Evolutionary conservation across 495 filamentous ascomycete species (phyloP).

Genomic region (Aspergillus asperescens): DNA sequence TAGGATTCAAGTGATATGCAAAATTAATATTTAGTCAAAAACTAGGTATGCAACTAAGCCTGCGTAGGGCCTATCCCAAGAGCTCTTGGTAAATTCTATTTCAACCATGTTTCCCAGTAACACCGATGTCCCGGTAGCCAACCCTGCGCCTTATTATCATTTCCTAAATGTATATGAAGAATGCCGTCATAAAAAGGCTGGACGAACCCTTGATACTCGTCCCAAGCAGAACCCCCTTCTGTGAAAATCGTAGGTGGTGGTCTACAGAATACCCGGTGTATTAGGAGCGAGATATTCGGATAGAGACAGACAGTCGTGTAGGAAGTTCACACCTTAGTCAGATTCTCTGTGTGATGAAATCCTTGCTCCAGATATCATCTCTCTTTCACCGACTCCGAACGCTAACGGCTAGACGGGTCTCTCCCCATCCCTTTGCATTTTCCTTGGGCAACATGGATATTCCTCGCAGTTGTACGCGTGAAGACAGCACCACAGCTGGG

Average conservation of each 20-base stretch:
- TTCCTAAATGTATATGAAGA: background rate
- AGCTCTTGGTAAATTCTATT: background rate
- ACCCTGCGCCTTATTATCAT: background rate
- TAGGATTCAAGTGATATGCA: background rate
- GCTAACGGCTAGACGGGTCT: slow-evolving; percentile 28
- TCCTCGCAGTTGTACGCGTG: slow-evolving; percentile 82
- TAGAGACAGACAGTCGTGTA: background rate
- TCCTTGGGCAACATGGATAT: slow-evolving; percentile 81
- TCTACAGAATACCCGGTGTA: background rate
- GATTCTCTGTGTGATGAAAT: background rate
- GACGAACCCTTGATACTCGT: background rate
- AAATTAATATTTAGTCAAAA: background rate
- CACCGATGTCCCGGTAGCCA: background rate
- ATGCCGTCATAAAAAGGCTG: background rate
- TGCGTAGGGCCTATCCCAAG: background rate
- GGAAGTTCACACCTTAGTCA: background rate
- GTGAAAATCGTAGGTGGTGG: background rate
- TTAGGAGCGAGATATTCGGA: background rate
- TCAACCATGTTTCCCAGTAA: background rate
- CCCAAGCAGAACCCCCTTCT: background rate
- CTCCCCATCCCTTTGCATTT: slow-evolving; percentile 65
- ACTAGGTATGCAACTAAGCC: slow-evolving; percentile 7
- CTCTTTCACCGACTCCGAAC: background rate
- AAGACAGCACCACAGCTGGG: slow-evolving; percentile 88
- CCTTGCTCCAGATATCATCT: background rate